Base-by-base conservation (phyloP, 371 early-diverging fungal species). In the Syncephalastrum contaminatum region DNA sequence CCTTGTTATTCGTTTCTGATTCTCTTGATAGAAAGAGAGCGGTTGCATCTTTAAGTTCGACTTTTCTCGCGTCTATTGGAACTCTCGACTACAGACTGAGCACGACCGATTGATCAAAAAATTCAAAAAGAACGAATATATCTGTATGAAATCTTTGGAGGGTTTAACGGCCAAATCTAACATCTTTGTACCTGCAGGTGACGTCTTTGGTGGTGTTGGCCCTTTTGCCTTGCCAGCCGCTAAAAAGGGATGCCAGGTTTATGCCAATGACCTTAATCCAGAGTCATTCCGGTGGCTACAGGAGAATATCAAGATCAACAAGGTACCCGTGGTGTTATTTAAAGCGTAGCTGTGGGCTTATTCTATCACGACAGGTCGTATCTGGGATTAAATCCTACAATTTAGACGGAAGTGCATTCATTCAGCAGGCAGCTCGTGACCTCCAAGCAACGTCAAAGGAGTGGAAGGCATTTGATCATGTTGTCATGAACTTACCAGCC, bases 51-150 rank as follows among this genome's bases (percentile, higher is more conserved):
- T 98, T 76, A 77, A 83, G 51, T 94, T 99, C 60, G 98, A 99
- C 64, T 98, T 96, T 60, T 92, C 97, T 15, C 88, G 92, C 60
- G 99, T 99, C 4, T 99, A 99, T 72, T 99, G 99, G 99, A 99
- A 99, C 79, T 98, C 99, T 12, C 86, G 99, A 36, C 86, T 99
- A 40, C 97, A 97, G 58, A 82, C 86, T 0, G 99, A 99, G 63
- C 99, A 99, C 62, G 89, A 91, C 27, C 85, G 98, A n/a, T 67
- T 99, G 24, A 86, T 95, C 40, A 74, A 80, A 20, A 56, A 68
- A 49, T 97, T 98, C 65, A 71, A 83, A 27, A 60, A 66, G n/a
- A 87, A 83, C 4, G 89, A 92, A 25, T 77, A 81, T 48, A 82
- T 99, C 8, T 93, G 95, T 73, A 66, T 48, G 67, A 2, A 30